A percentile compares a stretch with the other conserved stretches of the same genome.
Evolutionary conservation across 495 filamentous ascomycete genomes (phyloP).

Genomic region (Entonaema liquescens): DNA sequence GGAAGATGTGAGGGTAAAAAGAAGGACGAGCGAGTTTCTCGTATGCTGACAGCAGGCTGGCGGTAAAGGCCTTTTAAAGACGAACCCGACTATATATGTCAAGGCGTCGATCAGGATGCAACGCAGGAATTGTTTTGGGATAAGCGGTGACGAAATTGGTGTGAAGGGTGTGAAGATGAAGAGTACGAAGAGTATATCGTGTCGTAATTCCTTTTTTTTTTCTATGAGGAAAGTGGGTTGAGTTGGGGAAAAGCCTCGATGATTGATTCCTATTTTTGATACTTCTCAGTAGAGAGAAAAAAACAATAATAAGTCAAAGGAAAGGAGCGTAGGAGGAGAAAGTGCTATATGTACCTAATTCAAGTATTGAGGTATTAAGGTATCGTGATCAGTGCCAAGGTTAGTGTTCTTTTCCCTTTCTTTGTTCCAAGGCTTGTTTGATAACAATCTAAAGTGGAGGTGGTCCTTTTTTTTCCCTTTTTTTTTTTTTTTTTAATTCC

Average conservation of each 20-base stretch:
- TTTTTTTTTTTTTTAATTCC: too few relatives aligned
- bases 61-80: background rate
- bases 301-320: background rate
- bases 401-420: slow-evolving; percentile 12
- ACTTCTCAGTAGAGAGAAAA: background rate
- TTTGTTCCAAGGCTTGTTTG: slow-evolving; percentile 18
- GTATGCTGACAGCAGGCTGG: background rate
- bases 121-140: background rate
- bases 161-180: slow-evolving; percentile 16
- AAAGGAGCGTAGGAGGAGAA: slow-evolving; percentile 1
- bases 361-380: slow-evolving; percentile 12
- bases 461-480: slow-evolving; percentile 11
- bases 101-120: slow-evolving; percentile 1
- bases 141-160: slow-evolving; percentile 35
- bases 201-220: slow-evolving; percentile 21
- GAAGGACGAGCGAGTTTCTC: slow-evolving; percentile 13
- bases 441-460: slow-evolving; percentile 30
- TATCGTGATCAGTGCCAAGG: slow-evolving; percentile 39
- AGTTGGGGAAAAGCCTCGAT: slow-evolving; percentile 6
- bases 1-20: slow-evolving; percentile 1
- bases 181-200: slow-evolving; percentile 7
- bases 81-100: background rate
- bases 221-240: slow-evolving; percentile 12
- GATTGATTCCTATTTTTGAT: slow-evolving; percentile 13
- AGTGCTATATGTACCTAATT: slow-evolving; percentile 10